Evolutionary conservation across 306 rosid species (phyloP), one percentile per base, ranked within the genome.

Genomic region (Trifolium subterraneum): DNA sequence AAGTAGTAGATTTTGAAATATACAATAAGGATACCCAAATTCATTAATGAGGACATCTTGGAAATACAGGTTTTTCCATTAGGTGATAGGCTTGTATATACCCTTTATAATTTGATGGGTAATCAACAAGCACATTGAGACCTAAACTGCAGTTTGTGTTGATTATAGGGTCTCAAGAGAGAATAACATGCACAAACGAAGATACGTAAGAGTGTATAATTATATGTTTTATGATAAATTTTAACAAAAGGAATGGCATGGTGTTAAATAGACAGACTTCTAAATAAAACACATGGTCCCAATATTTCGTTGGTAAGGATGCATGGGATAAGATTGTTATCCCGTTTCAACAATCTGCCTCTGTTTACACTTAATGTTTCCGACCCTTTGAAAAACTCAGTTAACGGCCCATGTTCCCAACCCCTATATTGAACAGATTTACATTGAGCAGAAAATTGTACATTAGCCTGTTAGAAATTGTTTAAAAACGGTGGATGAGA

Each of bases 151-250:
- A 6, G 19, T 15, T 47, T 47, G 8, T 47, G 52, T 48, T 48
- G 19, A 47, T 47, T 47, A 47, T 47, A 47, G 52, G 54, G 54
- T n/a, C 54, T 48, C 54, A n/a, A 48, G 20, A 48, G 54, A 48
- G 19, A 4, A 14, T 48, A 48, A 20, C 54, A 48, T 48, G 20
- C 54, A 48, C 54, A n/a, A 48, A 7, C 19, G 18, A n/a, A 48
- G 55, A 48, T 16, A 48, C 22, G 16, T 16, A 15, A 7, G 55
- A n/a, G 22, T 52, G 59, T 52, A 52, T 19, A 52, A 52, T 52
- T 25, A 19, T 18, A 6, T 52, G 59, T 52, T 52, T 19, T 19
- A 52, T 19, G 59, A 19, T 19, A 52, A 52, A 10, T 4, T 25
- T 18, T 29, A 29, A 18, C 23, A 52, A 20, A 52, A 19, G 25